These are phyloP conservation scores for Euphorbia schlechtendalii DNA, from an alignment of 441 rosid species.

Conservation along the genomic window DNA sequence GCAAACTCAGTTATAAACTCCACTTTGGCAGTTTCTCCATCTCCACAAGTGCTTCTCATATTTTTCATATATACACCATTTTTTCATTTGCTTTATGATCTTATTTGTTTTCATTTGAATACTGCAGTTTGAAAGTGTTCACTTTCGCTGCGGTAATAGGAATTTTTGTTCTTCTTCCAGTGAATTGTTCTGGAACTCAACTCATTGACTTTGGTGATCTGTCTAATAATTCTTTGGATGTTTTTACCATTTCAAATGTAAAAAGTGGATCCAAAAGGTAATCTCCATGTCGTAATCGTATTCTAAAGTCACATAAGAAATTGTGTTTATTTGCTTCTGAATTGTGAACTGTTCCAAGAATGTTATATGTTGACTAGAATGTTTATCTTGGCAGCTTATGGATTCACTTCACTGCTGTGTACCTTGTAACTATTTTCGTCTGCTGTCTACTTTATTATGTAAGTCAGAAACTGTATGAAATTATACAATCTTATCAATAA, in stretches of 20 bases:
- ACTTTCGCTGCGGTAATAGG: conserved; percentile 84
- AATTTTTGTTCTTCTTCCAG: conserved; percentile 79
- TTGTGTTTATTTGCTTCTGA: conserved; percentile 9
- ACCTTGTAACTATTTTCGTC: conserved; percentile 61
- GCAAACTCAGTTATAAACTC: not conserved
- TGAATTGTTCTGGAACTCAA: conserved; percentile 67
- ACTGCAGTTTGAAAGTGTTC: conserved; percentile 83
- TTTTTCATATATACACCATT: conserved; percentile 10
- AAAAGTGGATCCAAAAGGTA: conserved; percentile 62
- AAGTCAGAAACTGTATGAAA: conserved; percentile 26
- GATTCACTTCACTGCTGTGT: conserved; percentile 84
- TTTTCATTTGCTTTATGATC: conserved; percentile 6
- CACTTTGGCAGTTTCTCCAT: not conserved
- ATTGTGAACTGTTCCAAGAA: not conserved
- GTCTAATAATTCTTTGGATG: conserved; percentile 69
- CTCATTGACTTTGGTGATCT: conserved; percentile 67
- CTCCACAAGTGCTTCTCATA: not conserved
- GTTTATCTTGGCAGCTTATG: conserved; percentile 56
- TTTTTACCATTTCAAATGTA: conserved; percentile 79
- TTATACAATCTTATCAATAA: not conserved
- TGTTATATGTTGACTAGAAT: not conserved
- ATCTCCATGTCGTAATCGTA: conserved; percentile 9
- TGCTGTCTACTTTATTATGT: conserved; percentile 78
- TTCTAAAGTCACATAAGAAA: conserved; percentile 4
- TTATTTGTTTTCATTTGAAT: conserved; percentile 20